Conservation (phyloP, 2,329 filamentous ascomycete genomes). For the Colletotrichum sp. region DNA sequence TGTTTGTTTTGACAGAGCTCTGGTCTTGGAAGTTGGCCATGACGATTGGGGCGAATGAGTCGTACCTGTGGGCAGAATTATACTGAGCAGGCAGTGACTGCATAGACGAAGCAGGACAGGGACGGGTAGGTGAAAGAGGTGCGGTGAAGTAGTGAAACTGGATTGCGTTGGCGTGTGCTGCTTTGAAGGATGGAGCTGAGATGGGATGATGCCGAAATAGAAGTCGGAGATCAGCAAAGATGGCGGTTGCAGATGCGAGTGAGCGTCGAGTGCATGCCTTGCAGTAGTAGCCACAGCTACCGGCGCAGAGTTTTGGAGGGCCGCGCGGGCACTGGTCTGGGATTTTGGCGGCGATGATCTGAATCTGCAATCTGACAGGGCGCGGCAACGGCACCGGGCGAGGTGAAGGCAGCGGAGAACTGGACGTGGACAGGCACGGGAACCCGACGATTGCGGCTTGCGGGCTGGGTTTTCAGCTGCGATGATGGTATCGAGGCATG, state of each 20-base stretch:
- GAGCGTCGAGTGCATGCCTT: not conserved
- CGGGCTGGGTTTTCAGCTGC: not conserved
- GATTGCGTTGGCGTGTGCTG: not conserved
- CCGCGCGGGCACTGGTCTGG: not conserved
- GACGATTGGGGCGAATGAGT: not conserved
- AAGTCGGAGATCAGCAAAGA: not conserved
- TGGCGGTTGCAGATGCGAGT: not conserved
- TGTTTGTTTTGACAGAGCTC: conserved; percentile 4
- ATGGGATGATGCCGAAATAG: not conserved
- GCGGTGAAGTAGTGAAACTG: not conserved
- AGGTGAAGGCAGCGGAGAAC: not conserved
- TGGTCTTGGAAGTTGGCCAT: not conserved
- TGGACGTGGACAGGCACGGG: not conserved
- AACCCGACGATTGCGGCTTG: not conserved
- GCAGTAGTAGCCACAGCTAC: not conserved
- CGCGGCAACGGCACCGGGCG: not conserved
- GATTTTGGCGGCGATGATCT: not conserved
- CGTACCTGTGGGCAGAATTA: not conserved
- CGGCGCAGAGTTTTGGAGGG: not conserved
- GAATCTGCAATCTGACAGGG: not conserved
- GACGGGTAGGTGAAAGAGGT: not conserved
- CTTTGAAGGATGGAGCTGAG: not conserved
- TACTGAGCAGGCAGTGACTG: not conserved
- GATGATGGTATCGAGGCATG: not conserved
- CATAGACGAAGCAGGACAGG: not conserved